Evolutionary conservation across 129 eudicot species (phyloP).

Genomic region (Saussurea involucrata): DNA sequence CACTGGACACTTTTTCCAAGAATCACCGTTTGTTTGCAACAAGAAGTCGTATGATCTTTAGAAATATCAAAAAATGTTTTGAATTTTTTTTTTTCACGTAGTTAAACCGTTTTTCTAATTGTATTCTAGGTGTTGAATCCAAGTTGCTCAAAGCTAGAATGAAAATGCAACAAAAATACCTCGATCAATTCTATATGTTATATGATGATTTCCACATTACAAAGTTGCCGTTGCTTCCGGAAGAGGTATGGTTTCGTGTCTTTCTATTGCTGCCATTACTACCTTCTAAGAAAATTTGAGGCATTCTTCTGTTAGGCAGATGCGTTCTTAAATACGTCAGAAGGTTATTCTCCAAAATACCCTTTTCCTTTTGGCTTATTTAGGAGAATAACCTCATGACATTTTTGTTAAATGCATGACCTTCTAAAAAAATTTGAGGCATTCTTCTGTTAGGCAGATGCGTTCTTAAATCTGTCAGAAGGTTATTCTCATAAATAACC

Average conservation of each 20-base stretch:
- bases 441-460: not conserved
- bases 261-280: not conserved
- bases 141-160: conserved; percentile 95
- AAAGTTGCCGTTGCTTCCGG: conserved; percentile 80
- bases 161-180: conserved; percentile 92
- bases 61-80: not conserved
- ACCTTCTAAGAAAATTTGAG: not conserved
- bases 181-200: conserved; percentile 91
- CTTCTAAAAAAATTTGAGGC: not conserved
- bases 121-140: conserved; percentile 61
- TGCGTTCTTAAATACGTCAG: not conserved
- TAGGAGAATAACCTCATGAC: not conserved
- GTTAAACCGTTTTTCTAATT: not conserved
- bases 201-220: conserved; percentile 91
- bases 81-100: not conserved
- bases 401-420: not conserved
- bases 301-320: not conserved
- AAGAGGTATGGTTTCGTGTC: conserved; percentile 57
- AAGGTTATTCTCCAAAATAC: not conserved
- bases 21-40: not conserved
- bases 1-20: not conserved
- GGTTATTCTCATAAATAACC: not conserved
- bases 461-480: not conserved
- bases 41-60: not conserved
- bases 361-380: not conserved